Evolutionary conservation across 106 monocot species (phyloP).

Genomic region (Posidonia australis): DNA sequence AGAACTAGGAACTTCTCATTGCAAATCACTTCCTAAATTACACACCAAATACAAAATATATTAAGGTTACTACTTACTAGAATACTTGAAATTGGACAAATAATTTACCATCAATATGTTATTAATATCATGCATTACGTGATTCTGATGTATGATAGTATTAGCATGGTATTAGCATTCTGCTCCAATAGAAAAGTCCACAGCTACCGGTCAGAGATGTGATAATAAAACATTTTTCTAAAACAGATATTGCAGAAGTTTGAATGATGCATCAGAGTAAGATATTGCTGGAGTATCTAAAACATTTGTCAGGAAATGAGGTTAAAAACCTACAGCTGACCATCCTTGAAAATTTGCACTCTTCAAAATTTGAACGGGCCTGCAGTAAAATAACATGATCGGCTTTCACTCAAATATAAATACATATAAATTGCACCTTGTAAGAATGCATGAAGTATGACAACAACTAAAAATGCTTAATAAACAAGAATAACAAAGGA

Average conservation of each 20-base stretch:
- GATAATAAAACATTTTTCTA: too few species aligned
- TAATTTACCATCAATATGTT: too few species aligned
- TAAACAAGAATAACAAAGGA: not conserved
- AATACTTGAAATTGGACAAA: not conserved
- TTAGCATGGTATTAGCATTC: not conserved
- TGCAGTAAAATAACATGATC: conserved; percentile 22
- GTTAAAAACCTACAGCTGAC: conserved; percentile 62
- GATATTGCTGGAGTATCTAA: not conserved
- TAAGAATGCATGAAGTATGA: too few species aligned
- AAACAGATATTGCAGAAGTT: too few species aligned
- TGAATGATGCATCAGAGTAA: not conserved
- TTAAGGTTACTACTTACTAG: too few species aligned
- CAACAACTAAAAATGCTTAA: not conserved
- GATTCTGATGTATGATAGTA: not conserved
- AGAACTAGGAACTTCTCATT: too few species aligned
- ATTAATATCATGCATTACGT: not conserved
- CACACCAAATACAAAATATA: too few species aligned
- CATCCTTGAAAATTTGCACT: conserved; percentile 92
- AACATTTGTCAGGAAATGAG: not conserved
- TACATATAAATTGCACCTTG: too few species aligned
- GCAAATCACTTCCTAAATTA: too few species aligned
- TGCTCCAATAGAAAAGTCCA: too few species aligned
- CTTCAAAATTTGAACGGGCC: conserved; percentile 92
- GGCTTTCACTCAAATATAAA: not conserved
- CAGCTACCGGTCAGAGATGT: too few species aligned